phyloP scores from a whole-genome alignment of 2,329 filamentous ascomycete genomes.

The Aspergillus caelatus region DNA sequence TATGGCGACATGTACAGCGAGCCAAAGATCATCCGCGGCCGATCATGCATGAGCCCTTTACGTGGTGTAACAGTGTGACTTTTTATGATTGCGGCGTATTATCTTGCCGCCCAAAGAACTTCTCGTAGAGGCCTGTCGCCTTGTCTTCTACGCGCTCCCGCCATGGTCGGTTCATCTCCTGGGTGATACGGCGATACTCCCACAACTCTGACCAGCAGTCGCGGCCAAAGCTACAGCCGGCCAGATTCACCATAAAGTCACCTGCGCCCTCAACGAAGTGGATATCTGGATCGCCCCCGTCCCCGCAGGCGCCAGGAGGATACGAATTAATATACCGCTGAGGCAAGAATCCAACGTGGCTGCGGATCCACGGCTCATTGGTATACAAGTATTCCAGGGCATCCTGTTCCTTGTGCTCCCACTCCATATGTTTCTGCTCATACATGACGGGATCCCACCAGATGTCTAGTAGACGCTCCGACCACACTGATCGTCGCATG shows the following conservation, averaged over 20 bases:
- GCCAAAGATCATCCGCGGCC: background rate
- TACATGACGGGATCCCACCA: constrained; percentile 99
- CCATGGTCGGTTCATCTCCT: constrained; percentile 78
- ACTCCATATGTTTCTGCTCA: constrained; percentile 98
- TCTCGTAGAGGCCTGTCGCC: constrained; percentile 24
- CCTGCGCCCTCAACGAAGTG: constrained; percentile 85
- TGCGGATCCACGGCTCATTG: constrained; percentile 88
- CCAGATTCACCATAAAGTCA: constrained; percentile 98
- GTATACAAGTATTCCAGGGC: constrained; percentile 89
- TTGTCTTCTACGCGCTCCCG: constrained; percentile 67
- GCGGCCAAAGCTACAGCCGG: constrained; percentile 92
- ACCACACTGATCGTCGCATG: constrained; percentile 80
- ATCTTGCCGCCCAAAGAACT: constrained; percentile 19
- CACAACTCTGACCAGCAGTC: constrained; percentile 99
- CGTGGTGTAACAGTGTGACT: background rate
- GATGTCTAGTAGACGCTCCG: constrained; percentile 85
- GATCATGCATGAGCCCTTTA: constrained; percentile 1
- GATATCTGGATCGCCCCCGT: constrained; percentile 63
- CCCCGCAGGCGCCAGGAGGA: constrained; percentile 81
- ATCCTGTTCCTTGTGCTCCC: constrained; percentile 99
- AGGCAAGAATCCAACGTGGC: constrained; percentile 83
- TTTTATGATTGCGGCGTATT: background rate
- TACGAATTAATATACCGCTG: constrained; percentile 96
- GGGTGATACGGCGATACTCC: constrained; percentile 87
- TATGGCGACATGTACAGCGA: background rate